Conservation (phyloP, 176 grass and related monocot species). For the Stipa capillata region DNA sequence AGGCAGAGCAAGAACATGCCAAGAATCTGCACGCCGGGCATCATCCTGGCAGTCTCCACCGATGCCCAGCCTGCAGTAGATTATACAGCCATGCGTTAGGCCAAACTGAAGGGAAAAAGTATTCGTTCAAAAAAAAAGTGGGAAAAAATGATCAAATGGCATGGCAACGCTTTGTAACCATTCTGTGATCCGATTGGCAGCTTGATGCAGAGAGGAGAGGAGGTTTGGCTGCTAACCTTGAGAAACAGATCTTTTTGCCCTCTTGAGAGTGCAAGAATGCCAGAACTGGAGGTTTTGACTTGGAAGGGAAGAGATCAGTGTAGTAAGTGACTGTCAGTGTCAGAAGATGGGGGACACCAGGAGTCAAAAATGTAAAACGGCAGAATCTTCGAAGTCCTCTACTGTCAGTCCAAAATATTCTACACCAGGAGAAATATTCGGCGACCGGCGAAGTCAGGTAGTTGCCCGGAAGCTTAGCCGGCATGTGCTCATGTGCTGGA, state of each 20-base stretch:
- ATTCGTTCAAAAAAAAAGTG: too few species aligned
- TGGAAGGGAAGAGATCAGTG: neutral
- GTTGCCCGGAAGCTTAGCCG: neutral
- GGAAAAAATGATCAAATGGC: neutral
- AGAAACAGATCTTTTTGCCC: neutral
- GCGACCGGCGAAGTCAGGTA: too few species aligned
- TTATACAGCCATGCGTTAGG: too few species aligned
- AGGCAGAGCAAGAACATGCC: neutral
- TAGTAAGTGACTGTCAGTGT: neutral
- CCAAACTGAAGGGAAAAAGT: too few species aligned
- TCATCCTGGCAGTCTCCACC: neutral
- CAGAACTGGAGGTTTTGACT: neutral
- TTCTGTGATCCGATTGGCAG: neutral
- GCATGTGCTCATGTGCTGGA: neutral
- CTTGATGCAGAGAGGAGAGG: neutral
- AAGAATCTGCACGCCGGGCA: neutral
- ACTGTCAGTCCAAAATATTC: too few species aligned
- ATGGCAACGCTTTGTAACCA: neutral
- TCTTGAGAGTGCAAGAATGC: too few species aligned
- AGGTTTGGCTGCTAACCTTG: neutral
- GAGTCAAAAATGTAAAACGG: too few species aligned
- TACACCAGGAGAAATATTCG: too few species aligned
- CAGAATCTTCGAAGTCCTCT: too few species aligned
- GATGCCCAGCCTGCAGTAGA: neutral
- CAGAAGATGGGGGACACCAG: too few species aligned